Base-by-base conservation (phyloP, 164 flowering plant species). In the Kingdonia uniflora region DNA sequence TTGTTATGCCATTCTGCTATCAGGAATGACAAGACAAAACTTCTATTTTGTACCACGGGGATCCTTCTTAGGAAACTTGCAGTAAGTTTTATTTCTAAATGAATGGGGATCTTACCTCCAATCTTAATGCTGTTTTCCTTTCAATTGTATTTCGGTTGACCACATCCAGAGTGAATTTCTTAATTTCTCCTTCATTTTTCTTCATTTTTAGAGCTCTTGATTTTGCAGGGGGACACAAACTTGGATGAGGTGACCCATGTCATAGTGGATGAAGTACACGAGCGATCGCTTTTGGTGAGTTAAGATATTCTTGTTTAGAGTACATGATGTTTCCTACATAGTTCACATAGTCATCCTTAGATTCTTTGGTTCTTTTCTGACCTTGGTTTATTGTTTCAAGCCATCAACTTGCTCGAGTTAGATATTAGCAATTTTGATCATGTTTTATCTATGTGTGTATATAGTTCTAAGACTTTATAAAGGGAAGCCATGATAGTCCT, bases 31-130 rank as follows among this genome's bases (percentile, higher is more conserved):
- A 72, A 71, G 63, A 90, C 95, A 59, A 87, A 79, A 71, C 95
- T 90, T 48, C 89, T 90, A 2, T 90, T 90, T 65, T 90, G 97
- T 64, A 90, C 97, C 12, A 90, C 97, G 1, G 95, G 97, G 66
- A 87, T 90, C 63, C 89, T 90, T 61, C 66, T 90, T 60, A 74
- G 97, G 68, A 81, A 74, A 74, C 65, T 90, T 56, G 76, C 67
- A 64, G 97, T 89, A 74, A 26, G 73, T 40, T 39, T n/a, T 50
- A 14, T 24, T 48, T 26, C 11, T 50, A 41, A 8, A 10, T n/a
- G 17, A 44, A 19, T 17, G 0, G 48, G 19, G 49, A 11, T 16
- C 16, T 50, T 16, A 35, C 41, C 33, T 35, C 12, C 43, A 1
- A 52, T 47, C 35, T 43, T 51, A 19, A 29, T 19, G 7, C 22